A percentile compares a stretch with the other conserved stretches of the same genome.
Conservation (phyloP, 768 basidiomycete species). For the Suillus subalutaceus region DNA sequence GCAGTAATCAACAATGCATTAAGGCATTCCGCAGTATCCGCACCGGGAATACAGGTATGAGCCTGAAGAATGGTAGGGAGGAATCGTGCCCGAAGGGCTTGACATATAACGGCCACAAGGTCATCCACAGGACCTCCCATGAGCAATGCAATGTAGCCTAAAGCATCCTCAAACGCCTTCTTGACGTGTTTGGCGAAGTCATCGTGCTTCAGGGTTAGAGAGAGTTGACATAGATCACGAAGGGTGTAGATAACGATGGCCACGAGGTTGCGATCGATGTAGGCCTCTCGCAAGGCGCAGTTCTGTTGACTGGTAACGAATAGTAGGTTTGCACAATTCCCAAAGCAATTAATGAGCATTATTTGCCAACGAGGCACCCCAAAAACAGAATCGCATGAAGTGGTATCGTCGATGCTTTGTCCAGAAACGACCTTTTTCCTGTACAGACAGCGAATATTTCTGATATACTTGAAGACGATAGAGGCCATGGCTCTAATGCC, state of each 20-base stretch:
- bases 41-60: conserved; percentile 4
- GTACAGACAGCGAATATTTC: conserved; percentile 6
- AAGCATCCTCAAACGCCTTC: conserved; percentile 8
- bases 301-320: conserved; percentile 6
- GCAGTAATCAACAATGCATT: conserved; percentile 9
- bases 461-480: not conserved
- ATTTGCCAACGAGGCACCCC: conserved; percentile 4
- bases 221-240: conserved; percentile 8
- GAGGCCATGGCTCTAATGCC: conserved; percentile 4
- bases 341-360: conserved; percentile 10
- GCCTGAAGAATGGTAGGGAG: conserved; percentile 5
- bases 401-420: conserved; percentile 5
- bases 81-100: conserved; percentile 6
- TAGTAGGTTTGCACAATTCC: conserved; percentile 8
- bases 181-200: conserved; percentile 6
- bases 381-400: not conserved
- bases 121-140: conserved; percentile 10
- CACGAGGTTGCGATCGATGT: conserved; percentile 5
- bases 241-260: conserved; percentile 3
- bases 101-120: conserved; percentile 6
- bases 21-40: not conserved
- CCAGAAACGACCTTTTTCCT: conserved; percentile 4
- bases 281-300: conserved; percentile 5
- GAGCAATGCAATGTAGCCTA: conserved; percentile 7
- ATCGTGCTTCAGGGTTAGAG: not conserved